Evolutionary conservation across 768 basidiomycete species (phyloP), one percentile per base, ranked within the genome.

Genomic region (Dictyophora rubrovolvata): DNA sequence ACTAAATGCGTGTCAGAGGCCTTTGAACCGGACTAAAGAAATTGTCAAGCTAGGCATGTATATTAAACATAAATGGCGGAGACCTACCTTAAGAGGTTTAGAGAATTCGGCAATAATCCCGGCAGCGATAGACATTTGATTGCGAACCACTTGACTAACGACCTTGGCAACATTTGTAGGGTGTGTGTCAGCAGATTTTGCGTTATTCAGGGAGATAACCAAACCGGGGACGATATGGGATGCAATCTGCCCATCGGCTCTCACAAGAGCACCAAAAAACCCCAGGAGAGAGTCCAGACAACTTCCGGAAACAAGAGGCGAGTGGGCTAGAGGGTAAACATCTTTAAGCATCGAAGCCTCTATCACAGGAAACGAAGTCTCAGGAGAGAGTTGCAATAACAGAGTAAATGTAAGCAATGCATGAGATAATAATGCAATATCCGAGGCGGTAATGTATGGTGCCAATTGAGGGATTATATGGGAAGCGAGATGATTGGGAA

Each of bases 51-150:
- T 14, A 21, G 34, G 20, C 35, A 28, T 61, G 28, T n/a, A 54
- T 21, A 36, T 14, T 5, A 37, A 23, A 59, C 28, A 34, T 2
- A 51, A 59, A 37, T 5, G 64, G 22, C 33, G 14, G 36, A n/a
- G 55, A 56, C 73, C 53, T 61, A 87, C 92, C 79, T 86, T 89
- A 66, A 97, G 71, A 54, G 82, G 73, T 69, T 87, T 93, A 1
- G 86, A 82, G 66, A 91, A 94, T 69, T 91, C 87, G 0, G 85
- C 86, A 61, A 96, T 87, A 5, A 88, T 84, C 17, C 87, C 89
- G 0, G 89, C 88, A 14, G 89, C 87, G 37, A 93, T 77, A 18
- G 75, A 78, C 33, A 80, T 84, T 36, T 84, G 75, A 62, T 81
- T 83, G 67, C 75, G 82, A 21, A 94, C 88, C 61, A 95, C 84